Conservation (phyloP, 108 stramenopile genomes). For the Pseudonitzschia delicatissima region DNA sequence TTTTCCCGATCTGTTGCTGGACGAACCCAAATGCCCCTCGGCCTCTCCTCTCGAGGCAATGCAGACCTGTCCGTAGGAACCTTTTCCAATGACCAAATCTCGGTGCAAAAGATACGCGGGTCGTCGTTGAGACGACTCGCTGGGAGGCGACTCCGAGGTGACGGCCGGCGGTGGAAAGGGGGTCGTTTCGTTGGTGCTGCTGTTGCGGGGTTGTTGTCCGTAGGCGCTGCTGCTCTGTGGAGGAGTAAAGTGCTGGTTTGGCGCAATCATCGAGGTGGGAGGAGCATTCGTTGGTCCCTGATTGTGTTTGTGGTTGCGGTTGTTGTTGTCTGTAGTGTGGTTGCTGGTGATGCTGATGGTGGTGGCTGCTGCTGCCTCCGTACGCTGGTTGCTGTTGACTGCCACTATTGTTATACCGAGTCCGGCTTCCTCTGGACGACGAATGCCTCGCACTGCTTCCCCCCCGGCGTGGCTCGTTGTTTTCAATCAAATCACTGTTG, state of each 20-base stretch:
- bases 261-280: constrained; percentile 8
- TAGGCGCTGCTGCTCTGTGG: constrained; percentile 4
- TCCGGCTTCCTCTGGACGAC: constrained; percentile 1
- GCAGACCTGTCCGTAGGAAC: constrained; percentile 90
- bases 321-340: constrained; percentile 18
- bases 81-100: constrained; percentile 88
- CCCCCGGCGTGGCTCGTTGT: background rate
- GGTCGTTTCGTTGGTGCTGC: constrained; percentile 16
- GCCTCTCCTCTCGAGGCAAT: constrained; percentile 85
- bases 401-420: no score
- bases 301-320: constrained; percentile 18
- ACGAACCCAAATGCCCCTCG: constrained; percentile 53
- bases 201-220: background rate
- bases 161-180: constrained; percentile 56
- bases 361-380: background rate
- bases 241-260: constrained; percentile 23
- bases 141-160: constrained; percentile 43
- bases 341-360: constrained; percentile 12
- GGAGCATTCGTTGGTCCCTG: constrained; percentile 38
- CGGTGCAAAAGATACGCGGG: constrained; percentile 88
- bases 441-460: constrained; percentile 10
- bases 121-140: constrained; percentile 50
- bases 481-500: background rate
- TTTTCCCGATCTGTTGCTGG: constrained; percentile 54
- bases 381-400: constrained; percentile 16